These are phyloP conservation scores for Pseudogymnoascus sp. DNA, from an alignment of 2,329 filamentous ascomycete genomes.

Conservation along the genomic window DNA sequence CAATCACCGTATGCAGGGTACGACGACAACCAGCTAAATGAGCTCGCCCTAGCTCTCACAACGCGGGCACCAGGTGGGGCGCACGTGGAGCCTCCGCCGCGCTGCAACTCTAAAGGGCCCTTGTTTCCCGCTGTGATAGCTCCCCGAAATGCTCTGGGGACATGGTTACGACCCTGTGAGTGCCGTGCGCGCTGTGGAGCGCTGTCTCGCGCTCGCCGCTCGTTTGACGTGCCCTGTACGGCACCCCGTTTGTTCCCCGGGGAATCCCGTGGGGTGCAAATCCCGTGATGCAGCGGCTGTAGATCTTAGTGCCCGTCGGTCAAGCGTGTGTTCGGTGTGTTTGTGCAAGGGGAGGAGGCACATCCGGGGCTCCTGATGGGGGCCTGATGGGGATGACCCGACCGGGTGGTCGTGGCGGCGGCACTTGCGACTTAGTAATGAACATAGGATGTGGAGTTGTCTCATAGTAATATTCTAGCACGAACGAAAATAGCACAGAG, in stretches of 20 bases:
- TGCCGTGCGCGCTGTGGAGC: not conserved
- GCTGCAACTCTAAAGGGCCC: slow-evolving; percentile 1
- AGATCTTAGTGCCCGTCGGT: not conserved
- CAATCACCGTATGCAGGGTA: not conserved
- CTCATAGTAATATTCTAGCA: not conserved
- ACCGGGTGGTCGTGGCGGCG: not conserved
- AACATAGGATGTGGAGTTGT: not conserved
- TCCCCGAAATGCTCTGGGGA: not conserved
- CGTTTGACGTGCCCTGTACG: not conserved
- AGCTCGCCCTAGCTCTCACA: not conserved
- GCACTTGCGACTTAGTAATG: not conserved
- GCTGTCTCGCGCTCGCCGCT: not conserved
- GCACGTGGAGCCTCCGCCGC: not conserved
- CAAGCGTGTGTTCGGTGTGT: not conserved
- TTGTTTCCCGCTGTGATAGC: not conserved
- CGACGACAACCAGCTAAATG: not conserved
- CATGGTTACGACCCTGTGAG: not conserved
- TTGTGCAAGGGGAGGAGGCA: not conserved
- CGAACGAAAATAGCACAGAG: not conserved
- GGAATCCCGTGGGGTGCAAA: not conserved
- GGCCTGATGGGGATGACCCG: not conserved
- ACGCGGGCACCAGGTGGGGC: not conserved
- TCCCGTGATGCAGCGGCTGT: not conserved
- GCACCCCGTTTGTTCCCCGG: not conserved
- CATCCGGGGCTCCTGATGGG: not conserved